Evolutionary conservation across 2,329 filamentous ascomycete genomes (phyloP).

Genomic region (Ceratocystis cubensis): DNA sequence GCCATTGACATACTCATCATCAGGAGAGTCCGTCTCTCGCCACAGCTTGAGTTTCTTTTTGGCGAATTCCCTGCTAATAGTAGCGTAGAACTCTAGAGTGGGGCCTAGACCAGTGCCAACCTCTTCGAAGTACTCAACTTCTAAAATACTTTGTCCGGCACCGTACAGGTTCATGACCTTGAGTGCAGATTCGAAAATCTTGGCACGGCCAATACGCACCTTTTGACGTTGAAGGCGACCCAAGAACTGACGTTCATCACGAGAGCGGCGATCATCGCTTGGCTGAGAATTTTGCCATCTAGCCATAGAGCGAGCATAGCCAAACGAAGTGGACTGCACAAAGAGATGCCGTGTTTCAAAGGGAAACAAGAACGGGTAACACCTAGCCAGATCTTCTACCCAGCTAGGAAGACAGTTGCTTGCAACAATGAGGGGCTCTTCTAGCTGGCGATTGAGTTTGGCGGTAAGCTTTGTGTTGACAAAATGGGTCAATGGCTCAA

Average conservation of each 20-base stretch:
- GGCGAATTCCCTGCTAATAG: constrained; percentile 90
- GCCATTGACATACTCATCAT: constrained; percentile 66
- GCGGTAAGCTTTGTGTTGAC: constrained; percentile 98
- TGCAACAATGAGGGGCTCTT: constrained; percentile 91
- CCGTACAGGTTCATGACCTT: constrained; percentile 99
- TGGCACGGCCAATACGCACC: constrained; percentile 88
- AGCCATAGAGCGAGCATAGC: constrained; percentile 93
- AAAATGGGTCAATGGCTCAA: constrained; percentile 81
- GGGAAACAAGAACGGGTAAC: constrained; percentile 94
- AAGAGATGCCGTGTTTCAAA: constrained; percentile 97
- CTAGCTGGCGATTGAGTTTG: constrained; percentile 90
- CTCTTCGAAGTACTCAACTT: constrained; percentile 98
- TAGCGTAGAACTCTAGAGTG: constrained; percentile 95
- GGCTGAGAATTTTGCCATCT: constrained; percentile 90
- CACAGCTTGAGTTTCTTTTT: constrained; percentile 96
- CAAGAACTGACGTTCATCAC: constrained; percentile 82
- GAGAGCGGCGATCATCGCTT: constrained; percentile 69
- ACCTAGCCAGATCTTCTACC: constrained; percentile 85
- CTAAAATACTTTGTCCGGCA: constrained; percentile 86
- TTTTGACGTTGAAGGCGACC: constrained; percentile 90
- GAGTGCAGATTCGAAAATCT: constrained; percentile 88
- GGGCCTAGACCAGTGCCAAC: constrained; percentile 92
- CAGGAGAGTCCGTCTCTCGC: constrained; percentile 73
- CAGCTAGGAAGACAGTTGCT: constrained; percentile 92
- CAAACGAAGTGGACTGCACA: constrained; percentile 94